Percentiles rank a stretch among this genome's conserved stretches.
Conservation (phyloP, 331 rosid genomes). For the Rhamnella rubrinervis region DNA sequence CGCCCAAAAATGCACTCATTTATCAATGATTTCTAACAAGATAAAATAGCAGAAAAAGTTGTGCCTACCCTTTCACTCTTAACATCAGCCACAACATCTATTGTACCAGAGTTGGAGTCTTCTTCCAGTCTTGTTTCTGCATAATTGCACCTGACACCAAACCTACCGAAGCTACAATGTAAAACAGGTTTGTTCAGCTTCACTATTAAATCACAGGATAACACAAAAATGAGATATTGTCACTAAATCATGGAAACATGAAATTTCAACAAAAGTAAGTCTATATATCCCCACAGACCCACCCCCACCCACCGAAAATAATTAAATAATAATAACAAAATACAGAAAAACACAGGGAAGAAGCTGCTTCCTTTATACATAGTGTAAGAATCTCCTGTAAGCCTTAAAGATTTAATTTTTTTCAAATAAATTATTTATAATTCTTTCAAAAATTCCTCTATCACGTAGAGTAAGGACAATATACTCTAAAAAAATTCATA, state of each 20-base stretch:
- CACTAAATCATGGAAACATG: neutral
- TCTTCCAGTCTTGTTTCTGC: conserved; percentile 47
- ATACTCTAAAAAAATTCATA: neutral
- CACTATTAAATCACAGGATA: conserved; percentile 6
- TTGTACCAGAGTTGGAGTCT: conserved; percentile 44
- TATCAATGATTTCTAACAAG: conserved; percentile 3
- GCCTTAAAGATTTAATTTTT: neutral
- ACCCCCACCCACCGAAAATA: no score
- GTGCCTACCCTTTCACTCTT: conserved; percentile 62
- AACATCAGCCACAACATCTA: conserved; percentile 88
- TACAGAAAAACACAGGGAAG: neutral
- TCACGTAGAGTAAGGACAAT: neutral
- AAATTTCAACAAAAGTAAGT: neutral
- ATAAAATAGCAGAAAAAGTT: neutral
- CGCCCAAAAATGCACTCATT: neutral
- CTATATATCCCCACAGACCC: no score
- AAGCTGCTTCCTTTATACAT: conserved; percentile 1
- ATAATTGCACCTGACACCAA: conserved; percentile 59
- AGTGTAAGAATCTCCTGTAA: neutral
- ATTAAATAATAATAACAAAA: no score
- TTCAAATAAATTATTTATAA: no score
- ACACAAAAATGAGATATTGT: neutral
- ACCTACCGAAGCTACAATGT: conserved; percentile 35
- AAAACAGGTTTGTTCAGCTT: neutral
- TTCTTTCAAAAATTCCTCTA: neutral